Base-by-base conservation (phyloP, 192 early-diverging fungal genomes). In the Gamsiella multidivaricata region DNA sequence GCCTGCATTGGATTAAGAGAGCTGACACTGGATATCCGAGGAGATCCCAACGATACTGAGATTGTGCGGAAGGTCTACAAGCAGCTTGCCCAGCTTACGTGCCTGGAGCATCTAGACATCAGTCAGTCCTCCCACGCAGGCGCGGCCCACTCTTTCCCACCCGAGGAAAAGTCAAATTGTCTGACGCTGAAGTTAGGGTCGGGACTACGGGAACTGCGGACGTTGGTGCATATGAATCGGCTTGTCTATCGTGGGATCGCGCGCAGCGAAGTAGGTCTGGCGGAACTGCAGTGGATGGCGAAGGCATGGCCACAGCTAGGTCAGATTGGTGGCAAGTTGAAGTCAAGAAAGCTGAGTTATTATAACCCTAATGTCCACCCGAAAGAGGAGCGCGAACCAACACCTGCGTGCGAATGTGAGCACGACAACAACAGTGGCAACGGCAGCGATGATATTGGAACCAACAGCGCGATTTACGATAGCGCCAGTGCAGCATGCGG, bases 281-380 rank as follows among this genome's bases (percentile, higher is more conserved):
- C 65, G 4, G 71, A 75, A 29, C 29, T 75, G n/a, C 25, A 49
- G 5, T 75, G 71, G 71, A 65, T 65, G 55, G 71, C 62, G 22
- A 54, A 66, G 46, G 71, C 71, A 2, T 75, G 71, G 71, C 71
- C 71, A 29, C 20, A 15, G 28, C 43, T 75, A 20, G 47, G 47
- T 9, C 10, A 54, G 32, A 54, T 75, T 25, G 64, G 71, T 49
- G 71, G 71, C 32, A 65, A 66, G 45, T 29, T 75, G 49, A 41
- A 23, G 42, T 23, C 33, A 31, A 57, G 56, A 47, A 65, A 54
- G 31, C 26, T 5, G 17, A 45, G 41, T 0, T 32, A 41, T 2
- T 75, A 50, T 42, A 75, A 75, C 43, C 54, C 54, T 1, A 45
- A 54, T 22, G 25, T 55, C 4, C 20, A 51, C 3, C 57, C 51